Conservation (phyloP, 2,329 filamentous ascomycete species). For the Fusarium solani-melongenae region DNA sequence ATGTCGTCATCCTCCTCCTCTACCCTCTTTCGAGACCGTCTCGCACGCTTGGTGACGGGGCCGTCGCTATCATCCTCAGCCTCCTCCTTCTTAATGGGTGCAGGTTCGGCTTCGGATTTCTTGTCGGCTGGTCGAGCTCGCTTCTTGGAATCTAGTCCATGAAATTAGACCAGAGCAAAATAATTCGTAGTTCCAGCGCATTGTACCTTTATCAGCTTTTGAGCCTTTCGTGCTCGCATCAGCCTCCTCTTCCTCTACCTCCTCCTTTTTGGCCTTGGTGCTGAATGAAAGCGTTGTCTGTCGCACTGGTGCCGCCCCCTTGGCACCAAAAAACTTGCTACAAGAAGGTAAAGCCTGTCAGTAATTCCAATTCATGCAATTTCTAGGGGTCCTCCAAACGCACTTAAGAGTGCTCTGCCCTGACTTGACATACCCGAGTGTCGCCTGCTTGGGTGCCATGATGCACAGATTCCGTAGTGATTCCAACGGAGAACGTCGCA, state of each 20-base stretch:
- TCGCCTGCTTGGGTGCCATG: conserved; percentile 78
- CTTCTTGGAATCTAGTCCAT: conserved; percentile 58
- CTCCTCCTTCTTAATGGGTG: conserved; percentile 46
- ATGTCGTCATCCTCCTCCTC: conserved; percentile 57
- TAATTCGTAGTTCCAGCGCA: not conserved
- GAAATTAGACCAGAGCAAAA: conserved; percentile 1
- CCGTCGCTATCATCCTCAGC: conserved; percentile 67
- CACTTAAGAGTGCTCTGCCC: conserved; percentile 80
- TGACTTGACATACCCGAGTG: conserved; percentile 86
- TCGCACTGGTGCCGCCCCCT: conserved; percentile 67
- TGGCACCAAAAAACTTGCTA: conserved; percentile 87
- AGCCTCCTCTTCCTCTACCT: conserved; percentile 45
- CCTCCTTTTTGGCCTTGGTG: conserved; percentile 61
- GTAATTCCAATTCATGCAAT: not conserved
- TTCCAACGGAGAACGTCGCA: conserved; percentile 11
- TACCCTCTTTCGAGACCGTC: conserved; percentile 59
- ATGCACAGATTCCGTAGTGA: conserved; percentile 26
- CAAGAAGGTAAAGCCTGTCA: conserved; percentile 7
- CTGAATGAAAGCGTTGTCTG: conserved; percentile 85
- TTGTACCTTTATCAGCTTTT: conserved; percentile 52
- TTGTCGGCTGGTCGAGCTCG: conserved; percentile 48
- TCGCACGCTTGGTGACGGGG: conserved; percentile 68
- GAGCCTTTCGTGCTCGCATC: conserved; percentile 50
- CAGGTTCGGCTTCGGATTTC: conserved; percentile 32
- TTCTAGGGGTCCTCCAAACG: conserved; percentile 48